Evolutionary conservation across 1,284 basidiomycete genomes (phyloP).

Genomic region (Marasmius sp.): DNA sequence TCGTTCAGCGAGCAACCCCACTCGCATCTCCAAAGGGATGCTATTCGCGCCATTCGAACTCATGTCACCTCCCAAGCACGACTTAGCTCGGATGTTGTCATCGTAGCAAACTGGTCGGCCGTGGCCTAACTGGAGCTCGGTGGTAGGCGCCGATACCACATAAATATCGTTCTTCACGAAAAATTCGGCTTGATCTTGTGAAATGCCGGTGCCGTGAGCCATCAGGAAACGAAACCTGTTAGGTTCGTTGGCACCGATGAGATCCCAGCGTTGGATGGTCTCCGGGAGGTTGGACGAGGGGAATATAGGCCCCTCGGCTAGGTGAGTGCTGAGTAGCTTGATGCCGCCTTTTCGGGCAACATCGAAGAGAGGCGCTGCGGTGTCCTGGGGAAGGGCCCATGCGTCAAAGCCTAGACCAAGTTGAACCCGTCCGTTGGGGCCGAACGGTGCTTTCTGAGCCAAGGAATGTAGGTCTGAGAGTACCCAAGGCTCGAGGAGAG

Average conservation of each 20-base stretch:
- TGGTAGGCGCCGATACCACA: constrained; percentile 11
- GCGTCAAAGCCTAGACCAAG: constrained; percentile 13
- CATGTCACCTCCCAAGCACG: neutral
- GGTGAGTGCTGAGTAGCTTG: constrained; percentile 4
- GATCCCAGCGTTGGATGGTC: neutral
- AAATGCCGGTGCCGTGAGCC: constrained; percentile 7
- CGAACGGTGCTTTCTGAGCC: constrained; percentile 12
- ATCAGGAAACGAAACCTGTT: constrained; percentile 10
- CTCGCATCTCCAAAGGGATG: neutral
- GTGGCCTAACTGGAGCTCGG: constrained; percentile 14
- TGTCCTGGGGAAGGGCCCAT: constrained; percentile 8
- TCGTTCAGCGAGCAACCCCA: neutral
- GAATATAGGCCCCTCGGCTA: constrained; percentile 1
- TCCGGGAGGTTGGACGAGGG: neutral
- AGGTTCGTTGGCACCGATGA: neutral
- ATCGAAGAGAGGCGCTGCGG: neutral
- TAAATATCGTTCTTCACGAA: constrained; percentile 4
- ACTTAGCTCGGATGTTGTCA: neutral
- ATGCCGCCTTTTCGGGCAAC: neutral
- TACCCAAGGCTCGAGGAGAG: constrained; percentile 5
- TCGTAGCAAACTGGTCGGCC: constrained; percentile 12
- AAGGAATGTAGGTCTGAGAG: constrained; percentile 3
- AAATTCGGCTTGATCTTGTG: constrained; percentile 2
- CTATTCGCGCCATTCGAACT: neutral
- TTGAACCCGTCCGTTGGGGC: constrained; percentile 11